Conservation (phyloP, 192 early-diverging fungal genomes). For the Coemansia sp. region DNA sequence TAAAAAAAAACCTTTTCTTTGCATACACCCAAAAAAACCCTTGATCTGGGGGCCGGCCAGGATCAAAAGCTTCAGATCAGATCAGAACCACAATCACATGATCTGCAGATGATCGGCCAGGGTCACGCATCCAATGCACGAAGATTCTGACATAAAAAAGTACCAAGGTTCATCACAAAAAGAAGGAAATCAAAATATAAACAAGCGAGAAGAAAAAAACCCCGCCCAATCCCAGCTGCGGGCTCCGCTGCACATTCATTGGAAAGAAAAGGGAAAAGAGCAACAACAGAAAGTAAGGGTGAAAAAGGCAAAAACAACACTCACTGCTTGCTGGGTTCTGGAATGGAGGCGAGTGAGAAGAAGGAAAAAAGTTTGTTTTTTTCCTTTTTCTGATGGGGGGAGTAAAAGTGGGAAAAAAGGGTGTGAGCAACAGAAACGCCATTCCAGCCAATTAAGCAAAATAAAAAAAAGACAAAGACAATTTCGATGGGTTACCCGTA, state of each 20-base stretch:
- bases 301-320: too few species aligned
- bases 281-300: too few species aligned
- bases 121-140: constrained; percentile 3
- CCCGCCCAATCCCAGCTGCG: too few species aligned
- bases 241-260: too few species aligned
- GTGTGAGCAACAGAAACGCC: neutral
- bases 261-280: too few species aligned
- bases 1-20: neutral
- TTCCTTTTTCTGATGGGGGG: neutral
- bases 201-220: too few species aligned
- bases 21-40: neutral
- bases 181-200: neutral
- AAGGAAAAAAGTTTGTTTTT: neutral
- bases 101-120: constrained; percentile 2
- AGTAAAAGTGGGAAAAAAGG: neutral
- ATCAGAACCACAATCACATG: neutral
- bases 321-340: too few species aligned
- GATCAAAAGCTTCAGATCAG: neutral
- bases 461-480: neutral
- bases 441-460: constrained; percentile 3
- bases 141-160: neutral
- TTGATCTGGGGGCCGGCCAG: neutral
- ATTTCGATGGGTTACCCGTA: neutral
- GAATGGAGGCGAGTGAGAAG: neutral
- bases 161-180: neutral